A percentile compares a stretch with the other conserved stretches of the same genome.
These are phyloP conservation scores for Monosporascus sp. DNA, from an alignment of 2,329 filamentous ascomycete species.

Conservation along the genomic window DNA sequence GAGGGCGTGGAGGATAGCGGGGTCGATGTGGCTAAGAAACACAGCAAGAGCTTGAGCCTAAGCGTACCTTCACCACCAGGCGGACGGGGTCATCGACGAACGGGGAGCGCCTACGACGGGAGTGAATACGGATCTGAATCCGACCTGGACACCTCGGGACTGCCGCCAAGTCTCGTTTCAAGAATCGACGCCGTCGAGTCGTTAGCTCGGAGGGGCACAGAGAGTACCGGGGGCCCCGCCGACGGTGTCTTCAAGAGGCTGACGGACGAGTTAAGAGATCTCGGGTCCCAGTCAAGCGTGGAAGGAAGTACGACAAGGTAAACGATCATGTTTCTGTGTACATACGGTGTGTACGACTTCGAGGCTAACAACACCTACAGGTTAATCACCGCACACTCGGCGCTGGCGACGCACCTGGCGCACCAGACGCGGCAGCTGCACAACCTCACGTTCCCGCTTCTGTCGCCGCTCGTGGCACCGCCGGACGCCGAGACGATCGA, in stretches of 20 bases:
- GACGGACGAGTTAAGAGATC: constrained; percentile 62
- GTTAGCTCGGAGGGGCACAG: constrained; percentile 59
- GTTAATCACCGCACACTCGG: constrained; percentile 69
- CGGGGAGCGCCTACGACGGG: constrained; percentile 60
- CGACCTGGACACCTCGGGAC: constrained; percentile 63
- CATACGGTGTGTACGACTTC: too few relatives aligned
- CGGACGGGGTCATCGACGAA: constrained; percentile 43
- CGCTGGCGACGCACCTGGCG: constrained; percentile 66
- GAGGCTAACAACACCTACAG: constrained; percentile 33
- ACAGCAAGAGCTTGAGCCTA: constrained; percentile 35
- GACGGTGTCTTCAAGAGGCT: constrained; percentile 65
- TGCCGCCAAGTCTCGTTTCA: constrained; percentile 60
- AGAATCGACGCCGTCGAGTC: constrained; percentile 70
- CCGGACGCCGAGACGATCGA: constrained; percentile 62
- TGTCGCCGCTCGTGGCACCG: constrained; percentile 61
- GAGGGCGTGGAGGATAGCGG: constrained; percentile 36
- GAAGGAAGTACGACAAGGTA: constrained; percentile 69
- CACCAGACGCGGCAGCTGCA: constrained; percentile 74
- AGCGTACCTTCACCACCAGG: constrained; percentile 36
- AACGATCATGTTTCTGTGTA: constrained; percentile 13
- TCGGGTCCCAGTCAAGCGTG: constrained; percentile 67
- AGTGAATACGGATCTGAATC: constrained; percentile 70
- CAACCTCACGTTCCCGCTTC: constrained; percentile 63
- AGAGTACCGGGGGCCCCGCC: constrained; percentile 57
- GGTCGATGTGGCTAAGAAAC: constrained; percentile 32